Evolutionary conservation across 179 eudicot genomes (phyloP), one percentile per base, ranked within the genome.

Genomic region (Beta corolliflora): DNA sequence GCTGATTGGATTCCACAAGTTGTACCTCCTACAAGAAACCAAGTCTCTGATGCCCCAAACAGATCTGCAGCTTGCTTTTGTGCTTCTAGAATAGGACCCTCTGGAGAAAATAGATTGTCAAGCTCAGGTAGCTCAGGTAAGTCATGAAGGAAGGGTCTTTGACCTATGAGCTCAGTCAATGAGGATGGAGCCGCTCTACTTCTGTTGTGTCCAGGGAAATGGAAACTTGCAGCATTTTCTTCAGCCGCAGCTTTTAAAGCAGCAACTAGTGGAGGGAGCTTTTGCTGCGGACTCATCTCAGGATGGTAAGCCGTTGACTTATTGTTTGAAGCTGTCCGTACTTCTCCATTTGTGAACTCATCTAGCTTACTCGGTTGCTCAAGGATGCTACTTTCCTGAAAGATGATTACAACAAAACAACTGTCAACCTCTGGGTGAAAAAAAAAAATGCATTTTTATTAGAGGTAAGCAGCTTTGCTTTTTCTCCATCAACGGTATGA

Each of bases 11-110:
- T 83, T 79, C 98, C 98, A 85, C 98, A 92, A 41, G 98, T 94
- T 54, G 96, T 91, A 73, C 98, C 98, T 46, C 98, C 97, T 54
- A 93, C 94, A 82, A 93, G 96, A 84, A 93, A 94, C 98, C 98
- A 94, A 18, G 97, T 93, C 84, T 93, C 91, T 9, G 89, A 86
- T 79, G 98, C 97, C 77, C 98, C 96, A 84, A 94, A 93, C 8
- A 94, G 75, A 68, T 89, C 69, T 29, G 98, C 97, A 61, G 97
- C 98, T 85, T 79, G 81, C 82, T 85, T 89, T 81, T 94, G 94
- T 46, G 97, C 93, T 76, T 91, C 90, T 70, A 90, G 77, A 87
- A 93, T 91, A 54, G 97, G 90, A 19, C 96, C 96, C 63, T 86
- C 88, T 9, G 94, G 97, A 69, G 94, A 66, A 81, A 94, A 94